phyloP scores from a whole-genome alignment of 2,329 filamentous ascomycete species.

The Colletotrichum tabaci region DNA sequence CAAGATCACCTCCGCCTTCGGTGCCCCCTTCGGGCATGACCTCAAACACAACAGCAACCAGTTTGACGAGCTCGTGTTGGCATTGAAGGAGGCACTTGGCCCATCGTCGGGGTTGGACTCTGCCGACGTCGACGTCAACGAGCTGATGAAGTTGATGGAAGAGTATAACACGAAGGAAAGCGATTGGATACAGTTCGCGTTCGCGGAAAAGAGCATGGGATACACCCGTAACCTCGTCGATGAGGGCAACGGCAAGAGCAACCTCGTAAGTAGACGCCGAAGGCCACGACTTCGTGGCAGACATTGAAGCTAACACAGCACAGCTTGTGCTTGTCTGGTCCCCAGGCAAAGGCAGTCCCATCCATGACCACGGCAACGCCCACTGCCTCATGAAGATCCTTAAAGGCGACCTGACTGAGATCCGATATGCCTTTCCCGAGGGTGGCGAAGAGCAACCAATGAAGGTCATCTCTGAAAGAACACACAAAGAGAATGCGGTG shows the following conservation, averaged over 20 bases:
- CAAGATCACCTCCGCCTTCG: constrained; percentile 45
- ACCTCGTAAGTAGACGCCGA: constrained; percentile 69
- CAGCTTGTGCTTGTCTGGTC: constrained; percentile 92
- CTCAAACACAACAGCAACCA: constrained; percentile 51
- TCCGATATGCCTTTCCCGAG: constrained; percentile 81
- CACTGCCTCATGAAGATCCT: constrained; percentile 96
- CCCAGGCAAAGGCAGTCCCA: constrained; percentile 84
- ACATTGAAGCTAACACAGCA: constrained; percentile 42
- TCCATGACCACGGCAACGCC: constrained; percentile 91
- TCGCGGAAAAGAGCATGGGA: constrained; percentile 76
- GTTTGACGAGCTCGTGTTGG: constrained; percentile 80
- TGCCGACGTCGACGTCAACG: constrained; percentile 82
- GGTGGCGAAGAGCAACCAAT: constrained; percentile 44
- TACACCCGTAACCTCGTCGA: constrained; percentile 94
- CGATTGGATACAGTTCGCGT: constrained; percentile 83
- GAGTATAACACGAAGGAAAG: constrained; percentile 77
- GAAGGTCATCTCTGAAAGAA: constrained; percentile 75
- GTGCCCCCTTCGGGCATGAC: too few species aligned
- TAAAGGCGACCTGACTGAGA: constrained; percentile 84
- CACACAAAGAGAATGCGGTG: constrained; percentile 79
- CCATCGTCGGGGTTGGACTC: constrained; percentile 87
- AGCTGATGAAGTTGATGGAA: constrained; percentile 81
- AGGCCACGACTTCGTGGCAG: constrained; percentile 48
- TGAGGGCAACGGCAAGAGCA: constrained; percentile 86
- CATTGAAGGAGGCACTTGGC: constrained; percentile 82